Base-by-base conservation (phyloP, 192 early-diverging fungal genomes). In the Gryganskiella cystojenkinii region DNA sequence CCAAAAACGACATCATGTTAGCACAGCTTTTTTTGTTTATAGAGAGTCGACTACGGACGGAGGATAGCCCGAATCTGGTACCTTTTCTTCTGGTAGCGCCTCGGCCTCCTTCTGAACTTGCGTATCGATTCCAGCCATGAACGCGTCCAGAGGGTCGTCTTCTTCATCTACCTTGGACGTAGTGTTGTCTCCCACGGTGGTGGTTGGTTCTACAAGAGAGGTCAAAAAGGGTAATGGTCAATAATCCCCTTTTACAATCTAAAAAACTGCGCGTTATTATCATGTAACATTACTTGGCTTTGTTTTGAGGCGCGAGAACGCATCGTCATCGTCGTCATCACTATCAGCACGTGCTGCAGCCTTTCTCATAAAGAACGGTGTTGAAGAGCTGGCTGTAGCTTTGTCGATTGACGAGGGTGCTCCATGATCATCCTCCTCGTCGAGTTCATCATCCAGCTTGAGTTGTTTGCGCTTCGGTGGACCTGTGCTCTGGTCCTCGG, bases 121-220 rank as follows among this genome's bases (percentile, higher is more conserved):
- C 14, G 80, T 80, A 61, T 82, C 83, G 59, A 94, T 91, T 45
- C 82, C 87, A 0, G 91, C 85, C 94, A 95, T 95, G 78, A 94
- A 95, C 19, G 92, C 92, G 61, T 95, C 94, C 44, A 95, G 73
- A 17, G 91, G 91, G 82, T 95, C 93, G 25, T 87, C 86, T 11
- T 90, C 88, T 5, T 89, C 87, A 0, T 82, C 81, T 7, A 61
- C 59, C 30, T 53, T 10, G 55, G 14, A 22, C n/a, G 42, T 22
- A 31, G 14, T 65, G 31, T 71, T 81, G 27, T 86, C 76, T 30
- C 72, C 83, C 19, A 67, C 43, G 35, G 64, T 47, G 1, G 58
- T 63, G 59, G 65, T 46, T 49, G 28, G 42, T 15, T 87, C 85
- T 24, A 82, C 71, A 52, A 64, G 69, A 31, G 33, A 43, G 51